These are phyloP conservation scores for Suillus cothurnatus DNA, from an alignment of 768 basidiomycete species.

Conservation along the genomic window DNA sequence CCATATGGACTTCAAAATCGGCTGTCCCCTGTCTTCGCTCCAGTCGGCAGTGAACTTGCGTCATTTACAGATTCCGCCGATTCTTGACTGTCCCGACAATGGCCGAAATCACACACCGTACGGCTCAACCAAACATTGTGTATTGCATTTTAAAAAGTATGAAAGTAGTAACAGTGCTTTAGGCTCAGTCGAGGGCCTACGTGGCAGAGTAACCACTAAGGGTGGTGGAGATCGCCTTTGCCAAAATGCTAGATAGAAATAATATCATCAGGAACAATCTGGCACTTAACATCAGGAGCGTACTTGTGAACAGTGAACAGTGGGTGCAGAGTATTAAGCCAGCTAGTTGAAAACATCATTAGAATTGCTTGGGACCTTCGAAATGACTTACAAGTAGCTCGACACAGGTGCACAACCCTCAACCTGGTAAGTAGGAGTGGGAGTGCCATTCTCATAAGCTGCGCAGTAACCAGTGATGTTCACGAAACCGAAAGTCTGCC, in stretches of 20 bases:
- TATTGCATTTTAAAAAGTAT: neutral
- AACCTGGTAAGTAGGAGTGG: conserved; percentile 52
- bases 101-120: neutral
- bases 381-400: conserved; percentile 58
- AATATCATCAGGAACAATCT: neutral
- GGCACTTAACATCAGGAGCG: conserved; percentile 20
- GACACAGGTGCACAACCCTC: conserved; percentile 62
- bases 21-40: no score
- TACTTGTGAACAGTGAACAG: conserved; percentile 66
- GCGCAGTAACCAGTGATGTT: conserved; percentile 61
- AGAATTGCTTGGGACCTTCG: neutral
- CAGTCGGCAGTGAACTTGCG: no score
- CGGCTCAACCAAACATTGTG: neutral
- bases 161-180: neutral
- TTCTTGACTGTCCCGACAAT: neutral
- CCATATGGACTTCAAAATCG: no score
- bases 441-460: conserved; percentile 61
- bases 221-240: conserved; percentile 51
- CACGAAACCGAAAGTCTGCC: conserved; percentile 54
- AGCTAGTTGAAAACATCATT: conserved; percentile 37
- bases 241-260: conserved; percentile 42
- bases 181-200: conserved; percentile 14
- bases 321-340: conserved; percentile 63
- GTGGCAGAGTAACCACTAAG: conserved; percentile 37
- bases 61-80: no score